phyloP scores from a whole-genome alignment of 75 land plant genomes.

The Adiantum capillusveneris region DNA sequence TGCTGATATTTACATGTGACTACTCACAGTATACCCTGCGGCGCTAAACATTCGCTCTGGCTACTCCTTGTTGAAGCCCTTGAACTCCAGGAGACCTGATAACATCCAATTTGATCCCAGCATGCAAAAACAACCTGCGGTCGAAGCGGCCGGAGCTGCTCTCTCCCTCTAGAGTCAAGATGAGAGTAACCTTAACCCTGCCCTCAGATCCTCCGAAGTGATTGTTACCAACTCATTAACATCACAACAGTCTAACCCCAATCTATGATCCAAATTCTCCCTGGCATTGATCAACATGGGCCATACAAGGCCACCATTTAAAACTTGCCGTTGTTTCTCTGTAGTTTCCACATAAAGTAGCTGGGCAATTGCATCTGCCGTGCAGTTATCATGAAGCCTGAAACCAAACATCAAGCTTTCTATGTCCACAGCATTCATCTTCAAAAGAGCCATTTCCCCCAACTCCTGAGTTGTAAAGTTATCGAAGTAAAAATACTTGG shows the following conservation, averaged over 20 bases:
- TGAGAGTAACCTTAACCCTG: conserved; percentile 35
- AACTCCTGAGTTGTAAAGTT: conserved; percentile 56
- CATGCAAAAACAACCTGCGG: too few species aligned
- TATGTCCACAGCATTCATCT: conserved; percentile 45
- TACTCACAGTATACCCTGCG: too few species aligned
- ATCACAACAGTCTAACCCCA: conserved; percentile 65
- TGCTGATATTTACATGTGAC: too few species aligned
- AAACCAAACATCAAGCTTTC: conserved; percentile 66
- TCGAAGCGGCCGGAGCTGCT: too few species aligned
- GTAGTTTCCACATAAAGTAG: conserved; percentile 56
- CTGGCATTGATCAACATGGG: conserved; percentile 78
- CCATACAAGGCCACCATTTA: conserved; percentile 92
- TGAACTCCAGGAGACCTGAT: too few species aligned
- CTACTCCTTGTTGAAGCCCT: too few species aligned
- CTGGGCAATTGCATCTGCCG: conserved; percentile 42
- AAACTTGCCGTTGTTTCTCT: conserved; percentile 55
- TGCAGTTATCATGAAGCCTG: conserved; percentile 57
- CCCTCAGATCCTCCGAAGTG: conserved; percentile 72
- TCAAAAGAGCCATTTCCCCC: conserved; percentile 58
- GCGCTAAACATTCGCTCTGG: too few species aligned
- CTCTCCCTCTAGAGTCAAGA: too few species aligned
- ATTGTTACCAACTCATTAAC: conserved; percentile 56
- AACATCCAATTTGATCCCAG: too few species aligned
- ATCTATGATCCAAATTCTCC: conserved; percentile 74
- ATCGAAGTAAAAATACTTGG: conserved; percentile 58